Evolutionary conservation across 179 eudicot species (phyloP), one percentile per base, ranked within the genome.

Genomic region (Spergularia azorica): DNA sequence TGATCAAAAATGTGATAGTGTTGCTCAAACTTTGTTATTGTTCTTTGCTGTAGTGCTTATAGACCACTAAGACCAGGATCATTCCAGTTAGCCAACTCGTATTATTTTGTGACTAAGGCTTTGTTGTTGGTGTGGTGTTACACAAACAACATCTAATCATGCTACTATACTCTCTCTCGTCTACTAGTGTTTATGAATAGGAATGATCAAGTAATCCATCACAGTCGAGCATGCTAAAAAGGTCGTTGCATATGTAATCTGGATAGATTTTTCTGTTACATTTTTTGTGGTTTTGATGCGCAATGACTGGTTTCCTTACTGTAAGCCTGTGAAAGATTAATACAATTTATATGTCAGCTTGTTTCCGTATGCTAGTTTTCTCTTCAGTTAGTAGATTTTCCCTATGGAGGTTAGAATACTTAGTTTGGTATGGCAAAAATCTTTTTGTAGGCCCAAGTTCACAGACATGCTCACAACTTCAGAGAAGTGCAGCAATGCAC

Each of bases 401-500:
- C 54, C 73, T 54, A 9, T 43, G 57, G 68, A 71, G 69, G 43
- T 21, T 14, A 56, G 7, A 21, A 60, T 67, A 11, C 61, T 81
- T 8, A 80, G 20, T 26, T 52, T 9, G 67, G 12, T 26, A 41
- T 67, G 64, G 70, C 13, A 38, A 74, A 36, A 36, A 52, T 83
- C 12, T 13, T 62, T 38, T 79, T 82, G 70, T 77, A 95, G 98
- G 99, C 99, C 83, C 98, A 93, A 85, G 99, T 95, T 63, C 99
- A 95, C 77, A 89, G 99, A 80, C 92, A 93, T 86, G 91, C 97
- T 81, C 99, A 95, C 82, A 95, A 95, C 76, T 95, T 95, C 70
- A 89, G 97, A 85, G 99, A 95, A 87, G 99, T 95, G 67, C 99
- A 95, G 84, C 97, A 95, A 85, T 95, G 99, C 82, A 95, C 99